Evolutionary conservation across 345 rosid species (phyloP), one percentile per base, ranked within the genome.

Genomic region (Eucalyptus sideroxylon): DNA sequence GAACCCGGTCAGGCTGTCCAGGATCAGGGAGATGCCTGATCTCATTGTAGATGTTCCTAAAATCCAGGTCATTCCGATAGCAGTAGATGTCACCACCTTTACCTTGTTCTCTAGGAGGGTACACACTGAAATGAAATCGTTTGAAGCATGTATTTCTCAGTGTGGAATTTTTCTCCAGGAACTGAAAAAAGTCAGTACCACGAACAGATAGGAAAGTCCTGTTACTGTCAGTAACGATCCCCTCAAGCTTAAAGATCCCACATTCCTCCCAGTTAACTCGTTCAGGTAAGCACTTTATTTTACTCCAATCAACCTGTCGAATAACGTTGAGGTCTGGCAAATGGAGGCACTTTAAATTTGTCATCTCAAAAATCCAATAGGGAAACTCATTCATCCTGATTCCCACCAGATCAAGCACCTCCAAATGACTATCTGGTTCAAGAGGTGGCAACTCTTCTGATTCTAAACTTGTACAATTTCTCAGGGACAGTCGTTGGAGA

Each of bases 351-450:
- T 86, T 91, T 72, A 92, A 51, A 86, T 47, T 12, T 14, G 86
- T 53, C 90, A 86, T 60, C 37, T 89, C 60, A 16, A 69, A 56
- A 44, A 91, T 87, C 42, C 60, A 69, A 53, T 89, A 81, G n/a
- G 89, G 88, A 37, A 91, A 27, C 55, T 91, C 90, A 50, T 59
- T 30, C 13, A 93, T 88, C 44, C 65, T 37, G 59, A 91, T 89
- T 31, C 91, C 91, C 80, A 90, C 90, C 23, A 93, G 31, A 91
- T 92, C 91, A 62, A 93, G 93, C 80, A 89, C 88, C 89, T 92
- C 89, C 37, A 92, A 60, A 44, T 45, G n/a, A 72, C 44, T 40
- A 47, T 91, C 88, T 34, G 89, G 89, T 16, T 62, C 40, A 60
- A 92, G 87, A 37, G 88, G 24, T 50, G 89, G 90, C 88, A 92